Evolutionary conservation across 768 basidiomycete species (phyloP).

Genomic region (Auriscalpium vulgare): DNA sequence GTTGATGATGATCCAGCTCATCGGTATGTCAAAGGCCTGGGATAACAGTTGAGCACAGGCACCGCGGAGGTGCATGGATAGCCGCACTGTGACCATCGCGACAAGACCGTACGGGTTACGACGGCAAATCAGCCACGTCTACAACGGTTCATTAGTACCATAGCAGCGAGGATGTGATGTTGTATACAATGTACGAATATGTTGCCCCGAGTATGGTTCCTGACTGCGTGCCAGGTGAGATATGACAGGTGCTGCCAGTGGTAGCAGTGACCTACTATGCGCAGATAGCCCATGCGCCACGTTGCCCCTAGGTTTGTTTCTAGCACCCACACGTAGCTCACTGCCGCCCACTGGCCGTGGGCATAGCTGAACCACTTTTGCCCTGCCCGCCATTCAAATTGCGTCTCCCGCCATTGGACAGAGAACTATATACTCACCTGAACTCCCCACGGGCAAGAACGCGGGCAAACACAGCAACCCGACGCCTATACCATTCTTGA

Average conservation of each 20-base stretch:
- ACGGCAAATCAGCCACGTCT: slow-evolving; percentile 33
- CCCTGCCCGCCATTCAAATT: slow-evolving; percentile 18
- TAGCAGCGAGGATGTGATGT: too few relatives aligned
- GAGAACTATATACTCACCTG: slow-evolving; percentile 20
- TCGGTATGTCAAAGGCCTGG: slow-evolving; percentile 36
- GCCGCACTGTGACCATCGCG: slow-evolving; percentile 28
- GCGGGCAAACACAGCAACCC: slow-evolving; percentile 34
- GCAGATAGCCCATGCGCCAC: slow-evolving; percentile 37
- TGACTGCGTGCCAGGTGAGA: slow-evolving; percentile 12
- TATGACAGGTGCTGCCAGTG: too few relatives aligned
- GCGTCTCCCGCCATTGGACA: neutral
- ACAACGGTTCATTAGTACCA: neutral
- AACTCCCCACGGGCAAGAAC: slow-evolving; percentile 29
- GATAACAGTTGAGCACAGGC: neutral
- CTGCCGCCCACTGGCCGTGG: slow-evolving; percentile 43
- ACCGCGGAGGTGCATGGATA: neutral
- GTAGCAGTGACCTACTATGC: slow-evolving; percentile 26
- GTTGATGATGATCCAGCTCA: slow-evolving; percentile 36
- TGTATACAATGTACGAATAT: slow-evolving; percentile 27
- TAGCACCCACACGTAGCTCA: slow-evolving; percentile 43
- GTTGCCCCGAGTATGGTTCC: slow-evolving; percentile 25
- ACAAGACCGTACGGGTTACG: slow-evolving; percentile 37
- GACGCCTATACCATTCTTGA: slow-evolving; percentile 39
- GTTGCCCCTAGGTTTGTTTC: slow-evolving; percentile 47
- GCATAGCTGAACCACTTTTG: slow-evolving; percentile 29